phyloP scores from a whole-genome alignment of 306 rosid genomes.

The Rubus idaeus region DNA sequence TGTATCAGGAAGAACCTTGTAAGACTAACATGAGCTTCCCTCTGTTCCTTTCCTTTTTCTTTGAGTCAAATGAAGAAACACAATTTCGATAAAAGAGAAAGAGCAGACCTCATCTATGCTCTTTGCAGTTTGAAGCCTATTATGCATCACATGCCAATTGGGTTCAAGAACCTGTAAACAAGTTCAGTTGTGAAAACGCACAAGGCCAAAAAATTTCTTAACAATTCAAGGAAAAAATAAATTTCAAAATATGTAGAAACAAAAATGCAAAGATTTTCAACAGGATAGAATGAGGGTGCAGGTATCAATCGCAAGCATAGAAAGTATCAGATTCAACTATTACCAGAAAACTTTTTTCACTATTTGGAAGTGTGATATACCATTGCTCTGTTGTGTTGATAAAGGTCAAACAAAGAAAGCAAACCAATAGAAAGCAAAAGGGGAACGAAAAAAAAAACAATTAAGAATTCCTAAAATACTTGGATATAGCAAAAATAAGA shows the following conservation, averaged over 20 bases:
- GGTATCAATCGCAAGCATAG: neutral
- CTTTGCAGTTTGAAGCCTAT: constrained; percentile 80
- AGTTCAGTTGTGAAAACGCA: constrained; percentile 18
- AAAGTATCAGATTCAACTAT: constrained; percentile 7
- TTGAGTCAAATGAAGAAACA: neutral
- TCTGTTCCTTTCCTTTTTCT: neutral
- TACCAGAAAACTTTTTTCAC: neutral
- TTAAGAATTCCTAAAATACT: neutral
- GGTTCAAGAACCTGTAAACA: constrained; percentile 86
- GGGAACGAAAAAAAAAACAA: neutral
- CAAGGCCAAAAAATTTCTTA: neutral
- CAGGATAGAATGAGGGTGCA: constrained; percentile 1
- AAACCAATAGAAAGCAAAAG: neutral
- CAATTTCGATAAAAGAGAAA: neutral
- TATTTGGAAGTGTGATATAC: neutral
- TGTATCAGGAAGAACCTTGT: constrained; percentile 48
- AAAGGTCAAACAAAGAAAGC: constrained; percentile 5
- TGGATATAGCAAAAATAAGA: neutral
- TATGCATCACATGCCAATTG: constrained; percentile 92
- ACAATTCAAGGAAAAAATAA: constrained; percentile 5
- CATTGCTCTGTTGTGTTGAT: neutral
- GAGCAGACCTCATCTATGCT: constrained; percentile 84
- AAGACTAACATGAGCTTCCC: constrained; percentile 16
- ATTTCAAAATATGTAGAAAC: neutral
- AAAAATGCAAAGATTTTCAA: neutral